These are phyloP conservation scores for Physcomitrium patens DNA, from an alignment of 225 moss, liverwort and hornwort genomes.

Conservation along the genomic window DNA sequence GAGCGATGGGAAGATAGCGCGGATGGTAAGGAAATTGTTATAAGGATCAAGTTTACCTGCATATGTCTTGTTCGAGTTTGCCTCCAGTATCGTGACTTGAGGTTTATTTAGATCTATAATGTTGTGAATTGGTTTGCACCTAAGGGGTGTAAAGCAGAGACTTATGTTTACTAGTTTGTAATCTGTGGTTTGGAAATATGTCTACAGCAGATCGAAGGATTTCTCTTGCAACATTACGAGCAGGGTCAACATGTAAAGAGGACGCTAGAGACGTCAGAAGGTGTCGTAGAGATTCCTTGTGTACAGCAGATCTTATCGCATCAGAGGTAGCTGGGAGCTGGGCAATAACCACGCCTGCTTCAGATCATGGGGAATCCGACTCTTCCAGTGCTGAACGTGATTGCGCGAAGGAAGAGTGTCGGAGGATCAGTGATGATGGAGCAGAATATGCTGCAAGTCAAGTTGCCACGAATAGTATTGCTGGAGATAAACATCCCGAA, in stretches of 20 bases:
- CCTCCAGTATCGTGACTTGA: not conserved
- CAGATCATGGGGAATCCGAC: constrained; percentile 52
- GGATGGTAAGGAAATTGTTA: constrained; percentile 28
- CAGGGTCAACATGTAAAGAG: constrained; percentile 29
- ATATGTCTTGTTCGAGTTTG: too few relatives aligned
- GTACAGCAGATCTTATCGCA: constrained; percentile 57
- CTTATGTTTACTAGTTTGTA: not conserved
- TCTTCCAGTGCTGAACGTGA: constrained; percentile 45
- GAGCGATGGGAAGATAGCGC: constrained; percentile 34
- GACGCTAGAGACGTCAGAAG: constrained; percentile 33
- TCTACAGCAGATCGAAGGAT: constrained; percentile 33
- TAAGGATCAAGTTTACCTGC: too few relatives aligned
- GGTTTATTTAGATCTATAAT: not conserved
- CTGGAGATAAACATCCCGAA: constrained; percentile 44
- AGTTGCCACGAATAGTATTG: constrained; percentile 56
- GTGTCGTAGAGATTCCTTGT: constrained; percentile 45
- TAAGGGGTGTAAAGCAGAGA: constrained; percentile 2
- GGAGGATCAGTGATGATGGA: constrained; percentile 50
- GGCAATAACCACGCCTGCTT: constrained; percentile 55
- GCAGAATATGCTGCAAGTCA: constrained; percentile 53
- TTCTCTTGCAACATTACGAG: constrained; percentile 24
- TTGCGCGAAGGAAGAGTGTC: constrained; percentile 31
- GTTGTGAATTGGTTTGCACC: not conserved
- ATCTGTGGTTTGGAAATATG: constrained; percentile 7
- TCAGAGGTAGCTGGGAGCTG: constrained; percentile 71